Percentiles rank a stretch among this genome's conserved stretches.
Evolutionary conservation across 148 eudicot genomes (phyloP).

Genomic region (Suaeda aralocaspica): DNA sequence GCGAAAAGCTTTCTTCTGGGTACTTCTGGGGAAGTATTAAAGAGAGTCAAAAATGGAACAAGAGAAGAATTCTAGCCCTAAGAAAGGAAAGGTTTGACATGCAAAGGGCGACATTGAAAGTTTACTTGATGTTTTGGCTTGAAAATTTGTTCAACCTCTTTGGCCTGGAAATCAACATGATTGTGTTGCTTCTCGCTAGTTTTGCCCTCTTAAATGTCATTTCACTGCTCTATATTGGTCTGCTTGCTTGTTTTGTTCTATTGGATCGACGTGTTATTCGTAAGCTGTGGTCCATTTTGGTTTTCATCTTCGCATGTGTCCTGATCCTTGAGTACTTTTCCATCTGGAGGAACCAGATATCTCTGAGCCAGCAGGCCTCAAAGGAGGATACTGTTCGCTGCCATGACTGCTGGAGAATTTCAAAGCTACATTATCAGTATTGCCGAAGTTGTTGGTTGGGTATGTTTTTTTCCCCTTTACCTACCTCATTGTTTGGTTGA

Average conservation of each 20-base stretch:
- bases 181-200: slow-evolving; percentile 83
- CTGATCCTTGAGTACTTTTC: slow-evolving; percentile 81
- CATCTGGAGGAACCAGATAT: slow-evolving; percentile 60
- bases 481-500: not conserved
- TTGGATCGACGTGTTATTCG: slow-evolving; percentile 67
- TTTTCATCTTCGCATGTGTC: slow-evolving; percentile 66
- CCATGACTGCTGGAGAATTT: slow-evolving; percentile 84
- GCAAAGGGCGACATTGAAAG: slow-evolving; percentile 76
- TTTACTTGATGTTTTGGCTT: slow-evolving; percentile 87
- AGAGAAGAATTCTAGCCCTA: slow-evolving; percentile 60
- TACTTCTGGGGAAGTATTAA: slow-evolving; percentile 69
- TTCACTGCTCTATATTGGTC: slow-evolving; percentile 76
- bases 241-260: slow-evolving; percentile 82
- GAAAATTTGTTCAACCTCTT: slow-evolving; percentile 94
- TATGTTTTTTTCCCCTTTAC: slow-evolving; percentile 29
- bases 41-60: slow-evolving; percentile 94
- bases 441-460: slow-evolving; percentile 93
- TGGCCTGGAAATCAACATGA: slow-evolving; percentile 96
- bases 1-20: slow-evolving; percentile 46
- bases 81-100: slow-evolving; percentile 86
- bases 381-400: slow-evolving; percentile 46
- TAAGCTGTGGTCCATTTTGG: slow-evolving; percentile 75
- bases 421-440: slow-evolving; percentile 54
- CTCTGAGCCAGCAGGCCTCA: slow-evolving; percentile 27
- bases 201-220: slow-evolving; percentile 80